Evolutionary conservation across 2,329 filamentous ascomycete genomes (phyloP).

Genomic region (Ascochyta lentis): DNA sequence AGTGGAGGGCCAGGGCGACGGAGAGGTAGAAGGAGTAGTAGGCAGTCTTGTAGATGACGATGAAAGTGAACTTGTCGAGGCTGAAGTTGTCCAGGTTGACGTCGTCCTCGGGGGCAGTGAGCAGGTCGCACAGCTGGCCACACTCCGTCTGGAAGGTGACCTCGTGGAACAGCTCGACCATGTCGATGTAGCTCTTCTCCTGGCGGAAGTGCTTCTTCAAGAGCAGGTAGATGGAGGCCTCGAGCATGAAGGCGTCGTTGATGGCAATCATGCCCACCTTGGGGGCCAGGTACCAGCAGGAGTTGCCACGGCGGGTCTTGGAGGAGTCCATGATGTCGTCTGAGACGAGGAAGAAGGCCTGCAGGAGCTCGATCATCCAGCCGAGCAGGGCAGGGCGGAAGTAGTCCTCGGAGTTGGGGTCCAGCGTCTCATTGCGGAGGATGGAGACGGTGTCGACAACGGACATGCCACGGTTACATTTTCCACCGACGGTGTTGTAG

Average conservation of each 20-base stretch:
- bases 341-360: conserved; percentile 97
- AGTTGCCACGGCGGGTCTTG: conserved; percentile 90
- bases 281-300: conserved; percentile 94
- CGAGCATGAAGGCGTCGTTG: conserved; percentile 98
- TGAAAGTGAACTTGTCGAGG: conserved; percentile 94
- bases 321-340: conserved; percentile 99
- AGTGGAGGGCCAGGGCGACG: conserved; percentile 86
- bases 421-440: conserved; percentile 74
- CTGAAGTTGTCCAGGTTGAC: conserved; percentile 96
- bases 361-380: conserved; percentile 97
- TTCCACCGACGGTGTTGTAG: conserved; percentile 88
- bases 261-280: conserved; percentile 95
- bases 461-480: conserved; percentile 98
- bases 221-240: conserved; percentile 85
- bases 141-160: conserved; percentile 92
- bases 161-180: conserved; percentile 97
- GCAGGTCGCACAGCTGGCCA: conserved; percentile 90
- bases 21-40: conserved; percentile 99
- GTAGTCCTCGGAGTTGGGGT: conserved; percentile 74
- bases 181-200: conserved; percentile 86
- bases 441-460: conserved; percentile 89
- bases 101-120: conserved; percentile 93
- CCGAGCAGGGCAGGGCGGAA: conserved; percentile 87
- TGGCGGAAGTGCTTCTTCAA: conserved; percentile 92
- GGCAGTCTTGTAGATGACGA: conserved; percentile 99